Conservation (phyloP, 176 grass and related monocot genomes). For the Cenchrus americanus region DNA sequence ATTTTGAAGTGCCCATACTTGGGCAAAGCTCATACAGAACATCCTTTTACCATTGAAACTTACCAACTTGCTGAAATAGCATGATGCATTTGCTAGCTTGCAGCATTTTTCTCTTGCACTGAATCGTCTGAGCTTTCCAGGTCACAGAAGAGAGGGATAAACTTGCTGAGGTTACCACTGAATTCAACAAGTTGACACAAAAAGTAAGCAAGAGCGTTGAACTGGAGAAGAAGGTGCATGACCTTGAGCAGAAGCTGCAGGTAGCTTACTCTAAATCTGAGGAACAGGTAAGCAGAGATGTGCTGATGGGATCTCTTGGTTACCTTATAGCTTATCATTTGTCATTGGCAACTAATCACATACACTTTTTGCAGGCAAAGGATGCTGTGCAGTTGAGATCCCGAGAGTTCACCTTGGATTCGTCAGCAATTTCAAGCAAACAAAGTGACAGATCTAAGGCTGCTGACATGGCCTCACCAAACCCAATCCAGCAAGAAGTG, state of each 20-base stretch:
- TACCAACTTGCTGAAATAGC: neutral
- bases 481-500: slow-evolving; percentile 30
- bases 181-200: slow-evolving; percentile 64
- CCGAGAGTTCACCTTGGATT: slow-evolving; percentile 52
- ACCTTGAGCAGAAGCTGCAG: slow-evolving; percentile 81
- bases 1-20: neutral
- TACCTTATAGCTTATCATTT: slow-evolving; percentile 32
- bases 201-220: slow-evolving; percentile 60
- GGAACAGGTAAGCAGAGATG: slow-evolving; percentile 39
- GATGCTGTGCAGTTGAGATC: slow-evolving; percentile 53
- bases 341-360: slow-evolving; percentile 20
- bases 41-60: neutral
- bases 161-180: slow-evolving; percentile 50
- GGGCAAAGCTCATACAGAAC: neutral
- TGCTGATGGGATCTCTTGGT: slow-evolving; percentile 8
- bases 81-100: neutral
- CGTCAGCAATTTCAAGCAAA: slow-evolving; percentile 38
- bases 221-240: slow-evolving; percentile 77
- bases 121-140: slow-evolving; percentile 44
- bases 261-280: slow-evolving; percentile 49
- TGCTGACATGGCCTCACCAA: slow-evolving; percentile 30
- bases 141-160: slow-evolving; percentile 57
- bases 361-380: slow-evolving; percentile 56
- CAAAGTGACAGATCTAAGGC: slow-evolving; percentile 29
- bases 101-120: slow-evolving; percentile 7